Evolutionary conservation across 495 filamentous ascomycete genomes (phyloP).

Genomic region (Staphylotrichum longicolle): DNA sequence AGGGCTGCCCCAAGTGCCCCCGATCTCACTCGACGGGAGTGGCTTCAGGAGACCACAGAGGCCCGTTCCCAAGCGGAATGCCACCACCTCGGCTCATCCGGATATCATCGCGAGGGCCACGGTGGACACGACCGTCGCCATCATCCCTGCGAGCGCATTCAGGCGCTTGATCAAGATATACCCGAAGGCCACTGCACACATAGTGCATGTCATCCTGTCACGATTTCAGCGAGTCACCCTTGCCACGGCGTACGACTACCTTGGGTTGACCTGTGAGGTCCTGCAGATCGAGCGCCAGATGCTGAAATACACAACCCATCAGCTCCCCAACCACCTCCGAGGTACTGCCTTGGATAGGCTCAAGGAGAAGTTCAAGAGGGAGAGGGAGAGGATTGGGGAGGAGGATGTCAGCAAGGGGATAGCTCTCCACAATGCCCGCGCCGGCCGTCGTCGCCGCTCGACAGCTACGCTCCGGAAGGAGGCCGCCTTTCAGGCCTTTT

Average conservation of each 20-base stretch:
- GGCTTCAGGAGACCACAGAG: slow-evolving; percentile 26
- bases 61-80: slow-evolving; percentile 45
- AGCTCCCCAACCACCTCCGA: slow-evolving; percentile 87
- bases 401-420: slow-evolving; percentile 93
- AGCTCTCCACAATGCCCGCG: slow-evolving; percentile 78
- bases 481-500: slow-evolving; percentile 66
- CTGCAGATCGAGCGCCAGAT: slow-evolving; percentile 87
- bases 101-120: slow-evolving; percentile 97
- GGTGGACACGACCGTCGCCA: slow-evolving; percentile 95
- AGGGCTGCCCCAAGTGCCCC: slow-evolving; percentile 57
- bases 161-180: slow-evolving; percentile 90
- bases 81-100: slow-evolving; percentile 80
- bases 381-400: slow-evolving; percentile 76
- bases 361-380: slow-evolving; percentile 88
- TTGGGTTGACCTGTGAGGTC: slow-evolving; percentile 87
- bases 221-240: slow-evolving; percentile 93
- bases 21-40: slow-evolving; percentile 63
- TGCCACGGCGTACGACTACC: slow-evolving; percentile 87
- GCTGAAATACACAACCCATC: slow-evolving; percentile 85
- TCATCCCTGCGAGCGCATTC: slow-evolving; percentile 95
- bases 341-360: slow-evolving; percentile 79
- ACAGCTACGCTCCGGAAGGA: slow-evolving; percentile 77
- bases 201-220: slow-evolving; percentile 94
- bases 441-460: slow-evolving; percentile 65
- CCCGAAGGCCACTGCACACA: slow-evolving; percentile 93